phyloP scores from a whole-genome alignment of 331 rosid genomes.

The Acacia pycnantha region DNA sequence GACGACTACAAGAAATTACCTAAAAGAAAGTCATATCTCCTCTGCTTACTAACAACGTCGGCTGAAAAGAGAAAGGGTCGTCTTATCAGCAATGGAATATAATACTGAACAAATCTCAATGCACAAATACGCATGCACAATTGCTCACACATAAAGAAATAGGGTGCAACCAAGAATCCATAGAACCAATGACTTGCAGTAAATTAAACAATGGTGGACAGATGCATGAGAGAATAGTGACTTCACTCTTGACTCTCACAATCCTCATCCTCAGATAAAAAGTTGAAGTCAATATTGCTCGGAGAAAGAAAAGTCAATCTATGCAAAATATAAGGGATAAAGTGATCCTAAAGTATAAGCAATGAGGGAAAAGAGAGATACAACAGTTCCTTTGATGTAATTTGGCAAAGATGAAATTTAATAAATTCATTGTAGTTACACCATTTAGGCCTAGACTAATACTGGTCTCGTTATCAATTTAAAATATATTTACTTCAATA shows the following conservation, averaged over 20 bases:
- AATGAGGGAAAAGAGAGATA: not conserved
- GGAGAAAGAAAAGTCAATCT: constrained; percentile 1
- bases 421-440: not conserved
- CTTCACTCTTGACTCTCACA: constrained; percentile 1
- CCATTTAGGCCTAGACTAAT: not conserved
- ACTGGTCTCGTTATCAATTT: not conserved
- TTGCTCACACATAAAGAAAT: not conserved
- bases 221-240: constrained; percentile 11
- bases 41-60: constrained; percentile 56
- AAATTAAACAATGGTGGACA: constrained; percentile 18
- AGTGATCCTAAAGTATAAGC: not conserved
- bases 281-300: constrained; percentile 1
- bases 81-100: constrained; percentile 14
- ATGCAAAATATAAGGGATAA: not conserved
- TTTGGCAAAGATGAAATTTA: not conserved
- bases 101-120: constrained; percentile 15
- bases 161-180: not conserved
- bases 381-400: not conserved
- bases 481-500: not conserved
- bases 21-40: constrained; percentile 82
- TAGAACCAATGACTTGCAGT: not conserved
- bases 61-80: constrained; percentile 57
- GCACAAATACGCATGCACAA: not conserved
- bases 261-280: not conserved
- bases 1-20: constrained; percentile 42